These are phyloP conservation scores for Fusarium hainanense DNA, from an alignment of 2,329 filamentous ascomycete genomes.

Conservation along the genomic window DNA sequence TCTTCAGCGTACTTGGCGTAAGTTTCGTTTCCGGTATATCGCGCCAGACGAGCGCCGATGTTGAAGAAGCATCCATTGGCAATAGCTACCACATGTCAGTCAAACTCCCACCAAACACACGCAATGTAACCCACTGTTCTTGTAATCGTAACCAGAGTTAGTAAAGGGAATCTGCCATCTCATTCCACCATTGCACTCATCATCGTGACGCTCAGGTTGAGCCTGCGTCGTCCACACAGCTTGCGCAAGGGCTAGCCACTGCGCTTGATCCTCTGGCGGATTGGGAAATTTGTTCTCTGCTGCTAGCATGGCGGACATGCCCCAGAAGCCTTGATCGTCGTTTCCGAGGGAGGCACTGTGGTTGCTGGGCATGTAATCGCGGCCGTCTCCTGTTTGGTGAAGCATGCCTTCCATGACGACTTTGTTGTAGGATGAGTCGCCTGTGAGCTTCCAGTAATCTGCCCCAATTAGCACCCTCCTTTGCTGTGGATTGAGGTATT, in stretches of 20 bases:
- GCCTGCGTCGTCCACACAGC: constrained; percentile 75
- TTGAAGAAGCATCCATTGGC: constrained; percentile 74
- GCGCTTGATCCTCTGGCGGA: constrained; percentile 62
- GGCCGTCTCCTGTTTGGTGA: constrained; percentile 66
- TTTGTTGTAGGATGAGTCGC: constrained; percentile 71
- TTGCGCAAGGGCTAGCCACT: constrained; percentile 74
- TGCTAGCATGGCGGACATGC: constrained; percentile 73
- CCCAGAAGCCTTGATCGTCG: constrained; percentile 79
- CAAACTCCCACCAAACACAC: neutral
- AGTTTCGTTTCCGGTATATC: constrained; percentile 74
- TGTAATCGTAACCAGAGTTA: constrained; percentile 82
- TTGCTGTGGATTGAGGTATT: too few species aligned
- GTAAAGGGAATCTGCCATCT: constrained; percentile 82
- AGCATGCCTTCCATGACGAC: constrained; percentile 67
- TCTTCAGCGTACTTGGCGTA: constrained; percentile 72
- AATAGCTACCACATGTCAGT: constrained; percentile 55
- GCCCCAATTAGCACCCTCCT: neutral
- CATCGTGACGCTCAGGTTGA: constrained; percentile 69
- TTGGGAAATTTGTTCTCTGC: constrained; percentile 73
- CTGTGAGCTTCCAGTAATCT: constrained; percentile 76
- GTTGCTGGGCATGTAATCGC: constrained; percentile 70
- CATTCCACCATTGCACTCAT: constrained; percentile 74
- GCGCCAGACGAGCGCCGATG: constrained; percentile 74
- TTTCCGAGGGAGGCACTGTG: constrained; percentile 71
- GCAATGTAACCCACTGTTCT: constrained; percentile 61